phyloP scores from a whole-genome alignment of 345 rosid species.

The Eucalyptus victrix region DNA sequence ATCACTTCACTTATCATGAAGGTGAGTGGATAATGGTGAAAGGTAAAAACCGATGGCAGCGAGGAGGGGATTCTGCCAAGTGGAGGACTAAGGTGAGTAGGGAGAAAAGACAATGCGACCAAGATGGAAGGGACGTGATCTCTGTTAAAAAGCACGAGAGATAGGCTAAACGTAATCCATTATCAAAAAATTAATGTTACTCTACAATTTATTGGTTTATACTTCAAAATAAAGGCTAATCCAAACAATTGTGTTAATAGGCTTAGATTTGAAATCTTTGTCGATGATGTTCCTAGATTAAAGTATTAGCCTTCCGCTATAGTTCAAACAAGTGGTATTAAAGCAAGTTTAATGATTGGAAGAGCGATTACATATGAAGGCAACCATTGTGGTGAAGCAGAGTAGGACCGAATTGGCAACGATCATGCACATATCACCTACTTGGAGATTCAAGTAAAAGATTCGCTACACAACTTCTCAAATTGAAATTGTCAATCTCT shows the following conservation, averaged over 20 bases:
- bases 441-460: background rate
- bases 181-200: background rate
- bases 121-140: background rate
- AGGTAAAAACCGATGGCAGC: background rate
- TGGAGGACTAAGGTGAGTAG: background rate
- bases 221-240: background rate
- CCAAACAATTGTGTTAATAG: background rate
- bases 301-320: background rate
- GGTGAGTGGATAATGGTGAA: background rate
- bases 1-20: background rate
- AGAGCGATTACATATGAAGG: background rate
- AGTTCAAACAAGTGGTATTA: background rate
- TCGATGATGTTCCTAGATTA: background rate
- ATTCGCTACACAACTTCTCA: background rate
- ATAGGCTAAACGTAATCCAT: background rate
- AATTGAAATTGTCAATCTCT: background rate
- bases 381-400: background rate
- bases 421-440: background rate
- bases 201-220: background rate
- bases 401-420: background rate
- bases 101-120: background rate
- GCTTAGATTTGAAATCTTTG: background rate
- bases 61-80: background rate
- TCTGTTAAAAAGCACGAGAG: background rate
- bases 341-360: background rate